These are phyloP conservation scores for Clonostachys chloroleuca DNA, from an alignment of 2,329 filamentous ascomycete species.

Conservation along the genomic window DNA sequence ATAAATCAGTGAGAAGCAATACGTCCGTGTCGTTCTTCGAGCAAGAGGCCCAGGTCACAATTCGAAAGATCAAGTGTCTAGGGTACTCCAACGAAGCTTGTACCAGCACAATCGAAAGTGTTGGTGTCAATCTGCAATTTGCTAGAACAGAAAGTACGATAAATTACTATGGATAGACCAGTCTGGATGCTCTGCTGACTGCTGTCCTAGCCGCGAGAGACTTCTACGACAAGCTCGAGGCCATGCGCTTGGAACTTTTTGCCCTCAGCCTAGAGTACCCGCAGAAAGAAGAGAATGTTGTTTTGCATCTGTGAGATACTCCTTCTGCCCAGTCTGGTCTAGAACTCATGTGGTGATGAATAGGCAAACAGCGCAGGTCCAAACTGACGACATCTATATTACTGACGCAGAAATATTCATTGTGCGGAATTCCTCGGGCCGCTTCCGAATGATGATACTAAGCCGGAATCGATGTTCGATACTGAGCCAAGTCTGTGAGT, in stretches of 20 bases:
- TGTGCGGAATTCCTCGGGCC: not conserved
- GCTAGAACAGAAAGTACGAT: too few relatives aligned
- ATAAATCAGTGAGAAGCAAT: not conserved
- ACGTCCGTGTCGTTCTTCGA: slow-evolving; percentile 5
- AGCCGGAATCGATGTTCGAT: slow-evolving; percentile 1
- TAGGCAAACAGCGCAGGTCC: slow-evolving; percentile 1
- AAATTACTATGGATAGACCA: too few relatives aligned
- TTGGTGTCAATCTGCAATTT: too few relatives aligned
- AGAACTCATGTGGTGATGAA: not conserved
- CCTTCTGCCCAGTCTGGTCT: too few relatives aligned
- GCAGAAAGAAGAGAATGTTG: not conserved
- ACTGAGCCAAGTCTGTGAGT: slow-evolving; percentile 1
- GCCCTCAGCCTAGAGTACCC: not conserved
- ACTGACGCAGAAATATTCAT: slow-evolving; percentile 1
- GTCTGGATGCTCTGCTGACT: not conserved
- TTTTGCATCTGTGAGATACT: not conserved
- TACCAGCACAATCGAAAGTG: too few relatives aligned
- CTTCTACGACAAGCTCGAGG: not conserved
- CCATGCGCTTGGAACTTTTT: not conserved
- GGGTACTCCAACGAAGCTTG: too few relatives aligned
- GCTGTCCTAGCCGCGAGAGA: not conserved
- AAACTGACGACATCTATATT: not conserved
- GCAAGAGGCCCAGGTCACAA: too few relatives aligned
- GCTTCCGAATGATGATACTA: not conserved
- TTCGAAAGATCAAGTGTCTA: too few relatives aligned